A percentile compares a stretch with the other conserved stretches of the same genome.
Conservation (phyloP, 768 basidiomycete genomes). For the Boletus rufocinnamomeus region DNA sequence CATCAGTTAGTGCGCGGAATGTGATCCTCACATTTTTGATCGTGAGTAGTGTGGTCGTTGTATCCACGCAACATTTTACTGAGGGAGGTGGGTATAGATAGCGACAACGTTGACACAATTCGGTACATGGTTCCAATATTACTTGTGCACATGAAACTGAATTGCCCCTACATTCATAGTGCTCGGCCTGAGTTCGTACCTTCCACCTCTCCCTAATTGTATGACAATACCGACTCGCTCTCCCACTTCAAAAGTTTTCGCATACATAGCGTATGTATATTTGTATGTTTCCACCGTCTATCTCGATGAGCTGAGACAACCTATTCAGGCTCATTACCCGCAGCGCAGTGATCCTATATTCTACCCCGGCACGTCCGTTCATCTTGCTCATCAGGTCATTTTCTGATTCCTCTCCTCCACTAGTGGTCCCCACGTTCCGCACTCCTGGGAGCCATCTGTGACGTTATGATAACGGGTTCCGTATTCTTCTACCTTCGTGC, state of each 20-base stretch:
- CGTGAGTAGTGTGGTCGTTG: neutral
- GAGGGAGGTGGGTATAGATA: neutral
- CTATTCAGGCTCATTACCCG: neutral
- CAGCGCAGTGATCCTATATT: neutral
- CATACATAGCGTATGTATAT: neutral
- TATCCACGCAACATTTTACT: neutral
- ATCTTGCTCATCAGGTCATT: neutral
- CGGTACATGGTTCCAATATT: neutral
- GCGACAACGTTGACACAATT: constrained; percentile 8
- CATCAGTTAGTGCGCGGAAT: constrained; percentile 10
- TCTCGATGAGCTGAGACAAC: neutral
- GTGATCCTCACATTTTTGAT: constrained; percentile 4
- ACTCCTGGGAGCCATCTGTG: constrained; percentile 11
- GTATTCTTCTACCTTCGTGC: constrained; percentile 26
- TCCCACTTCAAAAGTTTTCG: neutral
- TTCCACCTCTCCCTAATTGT: too few species aligned
- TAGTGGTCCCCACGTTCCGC: constrained; percentile 34
- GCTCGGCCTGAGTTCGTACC: constrained; percentile 9
- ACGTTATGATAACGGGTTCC: constrained; percentile 22
- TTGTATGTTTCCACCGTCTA: neutral
- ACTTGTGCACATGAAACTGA: neutral
- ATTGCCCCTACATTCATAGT: neutral
- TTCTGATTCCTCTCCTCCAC: neutral
- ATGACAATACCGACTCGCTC: neutral
- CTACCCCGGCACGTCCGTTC: neutral